Evolutionary conservation across 106 monocot species (phyloP), one percentile per base, ranked within the genome.

Genomic region (Dioscorea alata): DNA sequence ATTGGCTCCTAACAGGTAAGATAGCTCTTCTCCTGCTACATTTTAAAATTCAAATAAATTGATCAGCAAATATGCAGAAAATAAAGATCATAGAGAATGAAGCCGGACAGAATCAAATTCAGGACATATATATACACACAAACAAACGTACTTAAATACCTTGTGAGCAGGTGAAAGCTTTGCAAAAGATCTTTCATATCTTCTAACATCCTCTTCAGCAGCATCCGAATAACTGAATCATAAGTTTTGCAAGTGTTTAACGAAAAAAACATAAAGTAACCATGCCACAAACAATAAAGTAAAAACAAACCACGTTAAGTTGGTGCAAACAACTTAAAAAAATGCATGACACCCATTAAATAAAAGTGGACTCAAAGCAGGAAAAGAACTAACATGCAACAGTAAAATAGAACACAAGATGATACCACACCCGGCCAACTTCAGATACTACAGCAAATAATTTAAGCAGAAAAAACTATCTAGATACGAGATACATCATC

Each of bases 161-260:
- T 92, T 90, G 56, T 99, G 92, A 17, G 75, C 61, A 77, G 78
- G 79, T 23, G 89, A 72, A 62, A 99, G 92, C 69, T 79, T 90
- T 61, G 73, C 80, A 60, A 81, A 99, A 8, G 97, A 92, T 70
- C 87, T 83, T 59, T 92, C 89, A 61, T 90, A 87, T 82, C 85
- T 82, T 61, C 65, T 80, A 20, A 97, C 81, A 83, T 97, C 97
- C 70, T 71, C 75, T 64, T 87, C 84, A 13, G 92, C 92, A 63
- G 97, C 97, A 81, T 97, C 89, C 18, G 86, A 60, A 66, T 97
- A 97, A 79, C 97, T 93, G 64, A 57, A 69, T 68, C 33, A 67
- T 19, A 13, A 22, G n/a, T 32, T 21, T 48, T 32, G 33, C 42
- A 64, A 70, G 42, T 42, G 62, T 33, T 61, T 13, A 53, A 67